Base-by-base conservation (phyloP, 2,329 filamentous ascomycete species). In the Aspergillus sp. region DNA sequence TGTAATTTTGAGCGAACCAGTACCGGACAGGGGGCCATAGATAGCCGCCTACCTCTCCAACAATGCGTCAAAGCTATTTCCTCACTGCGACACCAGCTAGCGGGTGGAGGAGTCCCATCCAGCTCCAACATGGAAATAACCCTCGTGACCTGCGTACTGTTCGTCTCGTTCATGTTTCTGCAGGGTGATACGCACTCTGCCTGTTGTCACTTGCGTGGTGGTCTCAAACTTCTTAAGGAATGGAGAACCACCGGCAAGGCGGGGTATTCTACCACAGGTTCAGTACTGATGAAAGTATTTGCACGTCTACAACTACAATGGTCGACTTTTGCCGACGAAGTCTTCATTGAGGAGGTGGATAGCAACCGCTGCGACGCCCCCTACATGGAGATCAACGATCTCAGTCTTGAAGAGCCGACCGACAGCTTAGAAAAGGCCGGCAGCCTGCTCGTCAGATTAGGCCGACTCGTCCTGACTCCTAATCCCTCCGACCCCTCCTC, bases 1-100 rank as follows among this genome's bases (percentile, higher is more conserved):
- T 63, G 64, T 41, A 62, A 65, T 27, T 69, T 69, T 27, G 57
- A 61, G 51, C 64, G 47, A 36, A 51, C 32, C 50, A 54, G 17
- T 39, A 30, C 17, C 38, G 41, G 52, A 0, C 38, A 41, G 38
- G 41, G 52, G 15, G 2, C 38, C 23, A n/a, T 41, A 13, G 36
- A 54, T 8, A 42, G 15, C 23, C 23, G 38, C 13, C 27, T 54
- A 15, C 32, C 52, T 41, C 52, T 54, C 11, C 52, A 54, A n/a
- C 52, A 54, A 30, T 54, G 32, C 3, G 41, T 27, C 52, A 54
- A 54, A 41, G 32, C 52, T 2, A 54, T 54, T 2, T 25, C 36
- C 17, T 41, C 38, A 11, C 38, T 54, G 8, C 38, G 52, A n/a
- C 47, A 50, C 7, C 47, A 50, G 47, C 25, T 50, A 30, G 25